These are phyloP conservation scores for Colletotrichum magnum DNA, from an alignment of 2,329 filamentous ascomycete species.

Conservation along the genomic window DNA sequence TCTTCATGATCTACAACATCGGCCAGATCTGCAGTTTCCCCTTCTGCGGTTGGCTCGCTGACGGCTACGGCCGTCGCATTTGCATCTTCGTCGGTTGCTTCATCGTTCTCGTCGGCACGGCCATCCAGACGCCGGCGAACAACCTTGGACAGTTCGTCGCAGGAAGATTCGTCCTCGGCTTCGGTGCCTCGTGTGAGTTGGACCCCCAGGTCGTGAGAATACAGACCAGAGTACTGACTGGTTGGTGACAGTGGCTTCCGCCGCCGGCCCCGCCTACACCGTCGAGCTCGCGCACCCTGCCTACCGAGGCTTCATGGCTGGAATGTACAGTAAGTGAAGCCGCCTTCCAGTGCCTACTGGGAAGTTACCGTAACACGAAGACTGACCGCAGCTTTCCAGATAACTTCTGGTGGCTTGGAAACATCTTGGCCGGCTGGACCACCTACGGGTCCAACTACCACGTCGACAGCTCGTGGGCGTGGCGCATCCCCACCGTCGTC, in stretches of 20 bases:
- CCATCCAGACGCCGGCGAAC: constrained; percentile 57
- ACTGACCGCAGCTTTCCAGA: constrained; percentile 45
- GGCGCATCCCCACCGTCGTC: constrained; percentile 71
- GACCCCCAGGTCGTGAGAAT: no score
- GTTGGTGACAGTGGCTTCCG: constrained; percentile 60
- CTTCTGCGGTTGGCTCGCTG: constrained; percentile 63
- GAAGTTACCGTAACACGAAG: not conserved
- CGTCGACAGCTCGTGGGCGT: constrained; percentile 59
- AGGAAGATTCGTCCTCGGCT: constrained; percentile 58
- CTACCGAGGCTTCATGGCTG: constrained; percentile 68
- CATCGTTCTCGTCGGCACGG: constrained; percentile 63
- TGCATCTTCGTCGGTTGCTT: constrained; percentile 66
- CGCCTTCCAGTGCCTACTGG: no score
- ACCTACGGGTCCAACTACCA: constrained; percentile 56
- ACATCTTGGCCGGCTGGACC: constrained; percentile 68
- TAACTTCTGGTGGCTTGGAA: constrained; percentile 63
- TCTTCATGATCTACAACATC: constrained; percentile 62
- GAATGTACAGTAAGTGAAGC: constrained; percentile 64
- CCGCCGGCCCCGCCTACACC: constrained; percentile 73
- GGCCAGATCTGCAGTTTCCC: constrained; percentile 64
- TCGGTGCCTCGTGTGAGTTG: constrained; percentile 62
- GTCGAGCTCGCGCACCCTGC: constrained; percentile 75
- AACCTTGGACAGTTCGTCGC: constrained; percentile 61
- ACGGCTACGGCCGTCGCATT: constrained; percentile 63
- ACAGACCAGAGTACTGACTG: not conserved